Evolutionary conservation across 164 flowering plant genomes (phyloP), one percentile per base, ranked within the genome.

Genomic region (Magnolia changhungtana): DNA sequence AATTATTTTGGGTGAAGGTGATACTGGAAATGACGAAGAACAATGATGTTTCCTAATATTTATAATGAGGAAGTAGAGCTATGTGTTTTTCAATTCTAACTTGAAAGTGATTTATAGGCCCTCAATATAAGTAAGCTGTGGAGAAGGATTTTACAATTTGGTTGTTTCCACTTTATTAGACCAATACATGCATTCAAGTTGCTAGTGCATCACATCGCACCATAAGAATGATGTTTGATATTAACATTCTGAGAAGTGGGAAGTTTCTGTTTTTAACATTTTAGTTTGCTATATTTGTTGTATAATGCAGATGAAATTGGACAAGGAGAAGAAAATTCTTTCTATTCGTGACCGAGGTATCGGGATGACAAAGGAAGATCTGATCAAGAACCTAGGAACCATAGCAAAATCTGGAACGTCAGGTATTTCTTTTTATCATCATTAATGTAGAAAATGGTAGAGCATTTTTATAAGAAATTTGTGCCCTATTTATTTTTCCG

Each of bases 381-480:
- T 96, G 55, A 90, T 94, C 76, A 96, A 96, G 89, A 96, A 96
- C 85, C 83, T 96, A 80, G 99, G 99, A 67, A 96, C 99, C 72
- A 96, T 96, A 27, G 99, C 99, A 3, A 96, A 94, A 70, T 96
- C 99, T 75, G 99, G 99, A 85, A 96, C 99, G 75, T 94, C 98
- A 82, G 98, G 98, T 94, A 83, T 61, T 37, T 13, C 69, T 61
- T 75, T 31, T 61, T 67, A 18, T 5, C 0, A 20, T 69, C 31
- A 49, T 23, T 19, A 50, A 70, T 70, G 16, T 8, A 49, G n/a
- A 70, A 45, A 49, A 7, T 16, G 9, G 6, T 69, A 45, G 8
- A 55, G 16, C 2, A 69, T 18, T 18, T 70, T 55, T 55, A 55
- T 11, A 10, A 55, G 9, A 10, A 14, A 14, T 6, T 16, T 31